These are phyloP conservation scores for Brettanomyces nanus DNA, from an alignment of 805 yeast species.

Conservation along the genomic window DNA sequence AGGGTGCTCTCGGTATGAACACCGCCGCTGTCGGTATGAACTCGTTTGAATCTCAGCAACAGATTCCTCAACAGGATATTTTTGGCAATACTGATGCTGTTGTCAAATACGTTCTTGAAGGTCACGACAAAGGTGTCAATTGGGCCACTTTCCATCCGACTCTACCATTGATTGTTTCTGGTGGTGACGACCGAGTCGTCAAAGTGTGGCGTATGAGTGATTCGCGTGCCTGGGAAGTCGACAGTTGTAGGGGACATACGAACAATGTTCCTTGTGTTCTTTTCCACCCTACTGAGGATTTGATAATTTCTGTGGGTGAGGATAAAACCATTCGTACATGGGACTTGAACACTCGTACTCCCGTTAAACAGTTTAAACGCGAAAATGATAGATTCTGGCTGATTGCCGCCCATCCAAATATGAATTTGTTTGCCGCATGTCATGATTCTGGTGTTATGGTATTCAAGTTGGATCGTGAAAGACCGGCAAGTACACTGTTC, in stretches of 20 bases:
- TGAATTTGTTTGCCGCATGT: slow-evolving; percentile 91
- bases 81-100: slow-evolving; percentile 92
- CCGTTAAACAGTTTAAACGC: slow-evolving; percentile 88
- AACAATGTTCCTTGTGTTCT: slow-evolving; percentile 82
- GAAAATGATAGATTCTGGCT: slow-evolving; percentile 95
- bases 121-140: slow-evolving; percentile 97
- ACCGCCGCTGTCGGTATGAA: slow-evolving; percentile 14
- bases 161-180: slow-evolving; percentile 87
- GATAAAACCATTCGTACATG: slow-evolving; percentile 94
- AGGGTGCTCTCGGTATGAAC: slow-evolving; percentile 14
- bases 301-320: slow-evolving; percentile 88
- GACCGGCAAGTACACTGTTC: slow-evolving; percentile 77
- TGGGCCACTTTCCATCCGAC: slow-evolving; percentile 99
- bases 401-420: slow-evolving; percentile 77
- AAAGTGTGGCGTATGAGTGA: slow-evolving; percentile 98
- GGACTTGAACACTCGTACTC: slow-evolving; percentile 91
- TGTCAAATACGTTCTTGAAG: slow-evolving; percentile 92
- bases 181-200: slow-evolving; percentile 92
- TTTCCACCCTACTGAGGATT: slow-evolving; percentile 90
- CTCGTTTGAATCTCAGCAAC: slow-evolving; percentile 33
- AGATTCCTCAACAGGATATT: slow-evolving; percentile 79
- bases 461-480: slow-evolving; percentile 92
- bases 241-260: slow-evolving; percentile 96
- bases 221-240: slow-evolving; percentile 98
- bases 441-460: slow-evolving; percentile 98